phyloP scores from a whole-genome alignment of 2,329 filamentous ascomycete species.

The Leptographium lundbergii region DNA sequence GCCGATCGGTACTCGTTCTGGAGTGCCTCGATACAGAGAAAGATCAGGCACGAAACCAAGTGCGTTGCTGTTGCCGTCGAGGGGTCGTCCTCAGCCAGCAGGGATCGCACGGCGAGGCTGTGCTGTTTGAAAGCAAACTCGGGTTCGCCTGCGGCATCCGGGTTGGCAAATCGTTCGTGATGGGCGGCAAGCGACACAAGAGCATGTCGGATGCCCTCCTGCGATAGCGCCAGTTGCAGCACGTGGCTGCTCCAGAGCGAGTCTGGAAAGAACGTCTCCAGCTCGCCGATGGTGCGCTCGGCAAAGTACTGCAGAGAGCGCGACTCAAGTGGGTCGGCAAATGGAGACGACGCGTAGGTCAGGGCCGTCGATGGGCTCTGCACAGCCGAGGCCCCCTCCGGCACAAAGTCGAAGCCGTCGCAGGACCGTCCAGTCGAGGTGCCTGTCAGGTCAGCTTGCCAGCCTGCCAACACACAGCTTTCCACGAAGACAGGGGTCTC shows the following conservation, averaged over 20 bases:
- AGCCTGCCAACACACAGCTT: background rate
- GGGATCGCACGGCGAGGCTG: conserved; percentile 4
- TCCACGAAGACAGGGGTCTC: background rate
- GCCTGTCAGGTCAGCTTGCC: background rate
- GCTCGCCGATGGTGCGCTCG: conserved; percentile 5
- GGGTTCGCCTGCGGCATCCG: background rate
- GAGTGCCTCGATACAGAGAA: conserved; percentile 9
- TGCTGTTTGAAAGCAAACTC: conserved; percentile 5
- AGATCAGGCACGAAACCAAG: conserved; percentile 8
- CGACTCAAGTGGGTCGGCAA: conserved; percentile 4
- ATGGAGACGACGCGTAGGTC: background rate
- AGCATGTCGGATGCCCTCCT: conserved; percentile 8
- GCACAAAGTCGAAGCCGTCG: conserved; percentile 3
- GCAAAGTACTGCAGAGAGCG: conserved; percentile 8
- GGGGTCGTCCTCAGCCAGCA: background rate
- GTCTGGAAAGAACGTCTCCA: conserved; percentile 9
- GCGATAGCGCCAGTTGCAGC: conserved; percentile 6
- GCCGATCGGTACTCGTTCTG: conserved; percentile 7
- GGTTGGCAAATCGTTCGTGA: conserved; percentile 3
- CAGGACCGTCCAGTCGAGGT: conserved; percentile 5
- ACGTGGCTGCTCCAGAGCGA: conserved; percentile 9
- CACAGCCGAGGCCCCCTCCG: background rate
- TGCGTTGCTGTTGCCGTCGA: conserved; percentile 2
- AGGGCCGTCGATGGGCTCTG: background rate
- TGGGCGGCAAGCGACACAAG: conserved; percentile 8